Evolutionary conservation across 2,329 filamentous ascomycete genomes (phyloP).

Genomic region (Volutella citrinella): DNA sequence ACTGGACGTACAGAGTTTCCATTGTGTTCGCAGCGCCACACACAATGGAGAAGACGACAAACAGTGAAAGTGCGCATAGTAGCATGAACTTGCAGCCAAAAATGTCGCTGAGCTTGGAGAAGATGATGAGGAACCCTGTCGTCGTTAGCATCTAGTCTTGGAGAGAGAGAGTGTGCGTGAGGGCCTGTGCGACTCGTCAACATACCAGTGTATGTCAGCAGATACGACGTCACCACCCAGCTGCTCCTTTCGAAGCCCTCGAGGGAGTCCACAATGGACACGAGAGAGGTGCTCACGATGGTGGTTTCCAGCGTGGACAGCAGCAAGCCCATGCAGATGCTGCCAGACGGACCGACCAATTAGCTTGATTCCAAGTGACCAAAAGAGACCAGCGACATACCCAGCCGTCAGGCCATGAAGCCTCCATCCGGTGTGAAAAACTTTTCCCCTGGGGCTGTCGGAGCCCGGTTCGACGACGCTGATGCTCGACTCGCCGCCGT

Average conservation of each 20-base stretch:
- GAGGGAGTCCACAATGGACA: slow-evolving; percentile 41
- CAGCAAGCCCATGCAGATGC: slow-evolving; percentile 26
- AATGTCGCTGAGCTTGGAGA: slow-evolving; percentile 14
- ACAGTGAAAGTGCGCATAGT: slow-evolving; percentile 6
- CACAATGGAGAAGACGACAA: slow-evolving; percentile 6
- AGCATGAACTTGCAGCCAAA: slow-evolving; percentile 14
- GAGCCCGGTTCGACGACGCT: too few species aligned
- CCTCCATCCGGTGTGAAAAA: too few species aligned
- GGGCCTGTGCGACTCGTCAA: accelerated
- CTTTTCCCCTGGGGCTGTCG: too few species aligned
- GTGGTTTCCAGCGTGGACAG: slow-evolving; percentile 47
- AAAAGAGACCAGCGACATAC: too few species aligned
- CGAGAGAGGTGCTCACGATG: slow-evolving; percentile 49
- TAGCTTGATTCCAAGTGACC: too few species aligned
- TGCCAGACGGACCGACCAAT: too few species aligned
- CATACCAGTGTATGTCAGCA: slow-evolving; percentile 46
- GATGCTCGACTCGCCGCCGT: too few species aligned
- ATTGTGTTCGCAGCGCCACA: too few species aligned
- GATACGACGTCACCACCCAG: slow-evolving; percentile 48
- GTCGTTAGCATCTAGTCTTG: too few species aligned
- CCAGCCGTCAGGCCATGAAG: too few species aligned
- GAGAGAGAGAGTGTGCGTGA: background rate
- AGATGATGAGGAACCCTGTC: slow-evolving; percentile 17
- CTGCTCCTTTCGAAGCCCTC: slow-evolving; percentile 32
- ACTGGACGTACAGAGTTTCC: too few species aligned